Evolutionary conservation across 2,329 filamentous ascomycete genomes (phyloP).

Genomic region (Fusarium newnesense): DNA sequence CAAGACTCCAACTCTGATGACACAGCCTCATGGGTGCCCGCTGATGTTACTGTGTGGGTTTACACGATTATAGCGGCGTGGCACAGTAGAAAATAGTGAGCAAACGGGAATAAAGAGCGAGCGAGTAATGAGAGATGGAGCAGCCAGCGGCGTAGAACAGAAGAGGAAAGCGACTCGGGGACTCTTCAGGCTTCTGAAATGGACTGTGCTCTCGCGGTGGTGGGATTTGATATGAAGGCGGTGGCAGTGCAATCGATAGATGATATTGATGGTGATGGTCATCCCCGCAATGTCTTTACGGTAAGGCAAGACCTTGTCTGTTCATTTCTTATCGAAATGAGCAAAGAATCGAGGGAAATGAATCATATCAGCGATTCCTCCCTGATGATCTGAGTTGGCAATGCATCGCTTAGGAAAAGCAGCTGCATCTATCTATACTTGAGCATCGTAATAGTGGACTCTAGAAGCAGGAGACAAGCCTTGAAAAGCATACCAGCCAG

Average conservation of each 20-base stretch:
- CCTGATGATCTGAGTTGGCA: constrained; percentile 5
- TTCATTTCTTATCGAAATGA: constrained; percentile 31
- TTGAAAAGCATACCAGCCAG: constrained; percentile 9
- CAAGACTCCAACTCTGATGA: constrained; percentile 28
- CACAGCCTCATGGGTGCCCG: constrained; percentile 26
- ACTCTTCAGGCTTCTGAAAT: neutral
- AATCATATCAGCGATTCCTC: neutral
- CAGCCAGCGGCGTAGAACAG: neutral
- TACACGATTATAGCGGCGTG: constrained; percentile 9
- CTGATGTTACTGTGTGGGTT: constrained; percentile 23
- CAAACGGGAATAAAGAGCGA: neutral
- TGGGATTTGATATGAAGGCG: constrained; percentile 27
- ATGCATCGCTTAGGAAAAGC: neutral
- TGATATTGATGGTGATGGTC: constrained; percentile 19
- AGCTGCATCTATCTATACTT: neutral
- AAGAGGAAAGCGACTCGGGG: neutral
- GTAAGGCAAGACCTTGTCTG: constrained; percentile 20
- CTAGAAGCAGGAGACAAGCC: neutral
- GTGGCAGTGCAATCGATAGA: constrained; percentile 36
- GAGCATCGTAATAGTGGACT: neutral
- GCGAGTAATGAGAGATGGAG: neutral
- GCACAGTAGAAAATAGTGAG: constrained; percentile 18
- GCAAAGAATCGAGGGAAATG: constrained; percentile 21
- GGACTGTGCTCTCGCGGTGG: constrained; percentile 26
- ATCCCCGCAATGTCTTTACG: constrained; percentile 11